A percentile compares a stretch with the other conserved stretches of the same genome.
phyloP scores from a whole-genome alignment of 495 filamentous ascomycete species.

The Cercophora scortea region DNA sequence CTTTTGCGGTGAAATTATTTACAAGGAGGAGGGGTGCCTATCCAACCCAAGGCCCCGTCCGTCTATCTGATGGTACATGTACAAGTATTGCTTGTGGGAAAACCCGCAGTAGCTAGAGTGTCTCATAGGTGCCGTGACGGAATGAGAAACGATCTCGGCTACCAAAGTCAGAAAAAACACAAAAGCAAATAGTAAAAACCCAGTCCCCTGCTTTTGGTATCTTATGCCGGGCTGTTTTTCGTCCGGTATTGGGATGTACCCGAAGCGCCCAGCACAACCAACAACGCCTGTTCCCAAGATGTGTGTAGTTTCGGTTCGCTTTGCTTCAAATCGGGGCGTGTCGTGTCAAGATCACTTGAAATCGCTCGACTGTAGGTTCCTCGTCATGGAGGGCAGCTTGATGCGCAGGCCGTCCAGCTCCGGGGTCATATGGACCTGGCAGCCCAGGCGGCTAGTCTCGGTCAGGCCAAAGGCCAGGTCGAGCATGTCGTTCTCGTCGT shows the following conservation, averaged over 20 bases:
- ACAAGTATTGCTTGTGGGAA: too few relatives aligned
- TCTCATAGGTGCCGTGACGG: too few relatives aligned
- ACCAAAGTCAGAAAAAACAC: not conserved
- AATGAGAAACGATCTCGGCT: too few relatives aligned
- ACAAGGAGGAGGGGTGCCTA: too few relatives aligned
- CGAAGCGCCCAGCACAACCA: too few relatives aligned
- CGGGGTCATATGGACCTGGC: constrained; percentile 86
- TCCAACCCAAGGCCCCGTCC: too few relatives aligned
- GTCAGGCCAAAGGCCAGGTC: constrained; percentile 93
- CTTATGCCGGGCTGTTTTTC: not conserved
- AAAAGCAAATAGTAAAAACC: not conserved
- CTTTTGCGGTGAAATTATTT: too few relatives aligned
- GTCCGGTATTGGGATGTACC: not conserved
- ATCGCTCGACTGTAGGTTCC: constrained; percentile 93
- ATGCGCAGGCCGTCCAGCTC: constrained; percentile 83
- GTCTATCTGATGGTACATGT: too few relatives aligned
- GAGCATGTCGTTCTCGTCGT: constrained; percentile 99
- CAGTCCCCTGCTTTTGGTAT: not conserved
- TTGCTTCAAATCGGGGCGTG: too few relatives aligned
- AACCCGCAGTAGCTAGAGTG: too few relatives aligned
- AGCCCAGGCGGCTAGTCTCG: constrained; percentile 92
- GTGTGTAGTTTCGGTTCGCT: too few relatives aligned
- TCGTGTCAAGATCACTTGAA: constrained; percentile 42
- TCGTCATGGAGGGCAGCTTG: constrained; percentile 82
- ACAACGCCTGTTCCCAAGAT: too few relatives aligned